Base-by-base conservation (phyloP, 441 rosid species). In the Biscutella laevigata region DNA sequence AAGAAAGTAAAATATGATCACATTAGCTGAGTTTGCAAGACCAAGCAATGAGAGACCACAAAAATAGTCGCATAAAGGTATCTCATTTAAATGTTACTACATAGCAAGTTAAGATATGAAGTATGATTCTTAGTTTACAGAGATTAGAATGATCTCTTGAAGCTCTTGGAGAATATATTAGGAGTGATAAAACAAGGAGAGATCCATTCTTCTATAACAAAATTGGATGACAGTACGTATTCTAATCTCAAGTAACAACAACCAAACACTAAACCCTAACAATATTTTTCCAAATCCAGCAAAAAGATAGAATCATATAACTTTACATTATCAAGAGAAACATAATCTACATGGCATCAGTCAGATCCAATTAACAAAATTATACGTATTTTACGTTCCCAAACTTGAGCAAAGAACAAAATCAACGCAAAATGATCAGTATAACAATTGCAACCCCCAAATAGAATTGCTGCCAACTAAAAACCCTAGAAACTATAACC, bases 191-290 rank as follows among this genome's bases (percentile, higher is more conserved):
- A 19, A 30, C 15, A 29, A 40, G 16, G 36, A 35, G 19, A 8
- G 20, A 17, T 17, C 3, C 2, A 17, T 25, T 30, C 36, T 26
- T 34, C 22, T 8, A 19, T 19, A 34, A 32, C 45, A 36, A 55
- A 10, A 55, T 21, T 4, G 33, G 29, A 37, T 46, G 8, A 25
- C 4, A 24, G 8, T 6, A 57, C 46, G n/a, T n/a, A 17, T 17
- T 20, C 26, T 13, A 27, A 41, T 25, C 34, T 33, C 15, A 35
- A 34, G 28, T 4, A 38, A 14, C 37, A 64, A 34, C 17, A 46
- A 10, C 16, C 40, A 48, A 47, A 40, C 41, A 57, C 26, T 20
- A 57, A 57, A 42, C 54, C 52, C 48, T 62, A 46, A 37, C 39
- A 34, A 19, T 7, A 60, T 0, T 3, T 21, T 6, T 27, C 30